phyloP scores from a whole-genome alignment of 768 basidiomycete species.

The Kwoniella shandongensis region DNA sequence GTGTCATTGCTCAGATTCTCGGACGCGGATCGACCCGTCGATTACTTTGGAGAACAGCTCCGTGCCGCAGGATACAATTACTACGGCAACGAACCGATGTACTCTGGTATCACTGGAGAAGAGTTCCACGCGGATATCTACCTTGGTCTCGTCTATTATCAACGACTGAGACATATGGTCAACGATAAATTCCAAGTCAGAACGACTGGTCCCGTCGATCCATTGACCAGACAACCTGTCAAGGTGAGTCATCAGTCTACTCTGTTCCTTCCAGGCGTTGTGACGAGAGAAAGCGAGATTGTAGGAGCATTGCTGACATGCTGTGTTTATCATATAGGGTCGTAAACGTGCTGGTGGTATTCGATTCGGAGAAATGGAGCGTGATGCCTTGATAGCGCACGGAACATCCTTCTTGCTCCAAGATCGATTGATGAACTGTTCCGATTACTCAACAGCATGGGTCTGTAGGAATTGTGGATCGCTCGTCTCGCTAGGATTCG shows the following conservation, averaged over 20 bases:
- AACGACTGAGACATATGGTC: constrained; percentile 98
- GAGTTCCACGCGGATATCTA: constrained; percentile 99
- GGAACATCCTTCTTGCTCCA: constrained; percentile 97
- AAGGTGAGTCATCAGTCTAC: constrained; percentile 62
- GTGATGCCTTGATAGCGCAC: constrained; percentile 96
- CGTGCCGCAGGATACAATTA: constrained; percentile 95
- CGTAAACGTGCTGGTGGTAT: constrained; percentile 98
- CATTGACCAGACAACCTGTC: constrained; percentile 91
- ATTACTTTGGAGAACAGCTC: constrained; percentile 96
- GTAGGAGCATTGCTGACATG: background rate
- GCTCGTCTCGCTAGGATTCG: constrained; percentile 92
- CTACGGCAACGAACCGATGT: constrained; percentile 99
- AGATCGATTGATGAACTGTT: constrained; percentile 99
- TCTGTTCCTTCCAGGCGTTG: background rate
- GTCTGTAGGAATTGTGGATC: constrained; percentile 96
- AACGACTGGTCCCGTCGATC: constrained; percentile 95
- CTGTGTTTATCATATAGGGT: constrained; percentile 60
- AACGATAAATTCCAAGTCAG: constrained; percentile 99
- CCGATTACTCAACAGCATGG: constrained; percentile 99
- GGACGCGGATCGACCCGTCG: constrained; percentile 93
- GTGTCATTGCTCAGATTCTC: constrained; percentile 65
- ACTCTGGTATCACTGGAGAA: constrained; percentile 97
- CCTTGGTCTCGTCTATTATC: constrained; percentile 97
- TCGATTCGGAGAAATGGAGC: constrained; percentile 99
- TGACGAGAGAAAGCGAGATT: too few relatives aligned